A percentile compares a stretch with the other conserved stretches of the same genome.
phyloP scores from a whole-genome alignment of 805 yeast genomes.

The Ogataea salicorniae region DNA sequence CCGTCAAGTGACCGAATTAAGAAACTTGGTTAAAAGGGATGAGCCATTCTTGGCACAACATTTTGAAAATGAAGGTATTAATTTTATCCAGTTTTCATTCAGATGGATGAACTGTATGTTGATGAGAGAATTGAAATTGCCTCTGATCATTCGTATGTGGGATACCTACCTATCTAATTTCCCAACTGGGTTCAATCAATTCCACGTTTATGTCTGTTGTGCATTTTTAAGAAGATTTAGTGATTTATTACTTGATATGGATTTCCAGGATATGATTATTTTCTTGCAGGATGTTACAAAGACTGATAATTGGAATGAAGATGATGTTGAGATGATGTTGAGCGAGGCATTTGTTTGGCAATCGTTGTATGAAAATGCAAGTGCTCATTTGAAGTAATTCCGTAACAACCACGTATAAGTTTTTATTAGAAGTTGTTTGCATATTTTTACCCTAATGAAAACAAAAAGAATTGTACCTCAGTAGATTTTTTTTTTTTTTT shows the following conservation, averaged over 20 bases:
- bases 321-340: constrained; percentile 83
- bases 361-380: constrained; percentile 80
- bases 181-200: constrained; percentile 77
- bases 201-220: constrained; percentile 96
- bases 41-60: constrained; percentile 71
- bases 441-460: neutral
- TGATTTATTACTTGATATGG: constrained; percentile 71
- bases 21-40: constrained; percentile 72
- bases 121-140: constrained; percentile 86
- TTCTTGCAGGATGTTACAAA: constrained; percentile 82
- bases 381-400: constrained; percentile 64
- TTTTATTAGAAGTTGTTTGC: neutral
- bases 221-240: constrained; percentile 91
- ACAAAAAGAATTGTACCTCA: neutral
- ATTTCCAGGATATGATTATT: constrained; percentile 90
- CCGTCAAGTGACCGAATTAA: constrained; percentile 79
- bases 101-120: constrained; percentile 98
- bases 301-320: constrained; percentile 77
- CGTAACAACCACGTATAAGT: neutral
- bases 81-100: constrained; percentile 91
- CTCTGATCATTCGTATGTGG: constrained; percentile 90
- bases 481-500: no score
- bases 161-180: constrained; percentile 83
- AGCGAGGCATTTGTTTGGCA: constrained; percentile 99
- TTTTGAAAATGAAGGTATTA: constrained; percentile 76